Conservation (phyloP, 345 rosid genomes). For the Laguncularia racemosa region DNA sequence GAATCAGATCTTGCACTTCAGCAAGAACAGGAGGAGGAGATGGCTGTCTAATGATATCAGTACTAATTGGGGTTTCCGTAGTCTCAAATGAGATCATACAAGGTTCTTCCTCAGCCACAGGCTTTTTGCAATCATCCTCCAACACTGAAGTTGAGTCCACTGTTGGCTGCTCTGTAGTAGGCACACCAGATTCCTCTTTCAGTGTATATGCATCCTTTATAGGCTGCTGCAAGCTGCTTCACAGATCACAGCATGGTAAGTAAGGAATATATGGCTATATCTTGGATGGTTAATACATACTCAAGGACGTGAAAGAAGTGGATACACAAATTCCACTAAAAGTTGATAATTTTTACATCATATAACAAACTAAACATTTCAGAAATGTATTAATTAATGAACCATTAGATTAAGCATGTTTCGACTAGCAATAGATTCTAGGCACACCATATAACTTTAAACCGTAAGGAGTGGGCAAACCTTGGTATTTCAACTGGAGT, state of each 20-base stretch:
- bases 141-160: slow-evolving; percentile 21
- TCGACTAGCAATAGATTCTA: neutral
- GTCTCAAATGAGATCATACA: slow-evolving; percentile 91
- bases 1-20: slow-evolving; percentile 77
- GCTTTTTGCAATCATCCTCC: slow-evolving; percentile 26
- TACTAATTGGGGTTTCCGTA: slow-evolving; percentile 35
- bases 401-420: neutral
- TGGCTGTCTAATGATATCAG: slow-evolving; percentile 65
- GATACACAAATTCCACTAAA: too few relatives aligned
- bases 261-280: too few relatives aligned
- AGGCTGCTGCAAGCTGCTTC: slow-evolving; percentile 38
- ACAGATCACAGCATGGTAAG: slow-evolving; percentile 13
- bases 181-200: slow-evolving; percentile 23
- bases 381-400: too few relatives aligned
- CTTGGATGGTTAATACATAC: neutral
- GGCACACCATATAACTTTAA: neutral
- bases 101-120: slow-evolving; percentile 42
- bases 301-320: too few relatives aligned
- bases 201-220: slow-evolving; percentile 30
- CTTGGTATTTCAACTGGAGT: slow-evolving; percentile 79
- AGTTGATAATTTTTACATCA: too few relatives aligned
- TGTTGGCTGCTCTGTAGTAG: slow-evolving; percentile 38
- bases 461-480: slow-evolving; percentile 28
- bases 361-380: too few relatives aligned
- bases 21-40: slow-evolving; percentile 95